Evolutionary conservation across 2,329 filamentous ascomycete species (phyloP).

Genomic region (Metarhizium robertsii): DNA sequence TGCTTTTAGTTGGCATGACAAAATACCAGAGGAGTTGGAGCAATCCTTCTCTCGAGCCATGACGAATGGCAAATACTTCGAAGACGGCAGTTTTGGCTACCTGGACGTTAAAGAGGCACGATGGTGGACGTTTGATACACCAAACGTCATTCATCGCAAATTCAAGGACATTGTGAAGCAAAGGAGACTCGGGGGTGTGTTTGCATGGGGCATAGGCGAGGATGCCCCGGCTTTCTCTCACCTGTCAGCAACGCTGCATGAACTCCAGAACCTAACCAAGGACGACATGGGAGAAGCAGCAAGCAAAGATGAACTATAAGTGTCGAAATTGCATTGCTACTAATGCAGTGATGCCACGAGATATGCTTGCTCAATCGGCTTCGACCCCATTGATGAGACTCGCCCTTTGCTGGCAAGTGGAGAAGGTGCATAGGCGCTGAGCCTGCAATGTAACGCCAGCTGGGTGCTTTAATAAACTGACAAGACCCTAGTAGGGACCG

Average conservation of each 20-base stretch:
- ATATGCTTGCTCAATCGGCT: background rate
- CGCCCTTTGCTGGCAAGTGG: background rate
- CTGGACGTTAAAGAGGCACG: slow-evolving; percentile 49
- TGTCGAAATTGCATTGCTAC: background rate
- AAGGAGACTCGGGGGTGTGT: slow-evolving; percentile 56
- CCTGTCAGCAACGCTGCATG: slow-evolving; percentile 24
- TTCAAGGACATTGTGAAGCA: slow-evolving; percentile 48
- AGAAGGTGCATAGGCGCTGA: too few species aligned
- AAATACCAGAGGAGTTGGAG: slow-evolving; percentile 40
- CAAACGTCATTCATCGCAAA: slow-evolving; percentile 50
- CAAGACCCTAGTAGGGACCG: too few species aligned
- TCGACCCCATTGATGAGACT: background rate
- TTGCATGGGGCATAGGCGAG: slow-evolving; percentile 68
- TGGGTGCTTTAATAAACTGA: too few species aligned
- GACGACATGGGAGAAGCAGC: background rate
- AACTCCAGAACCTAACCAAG: slow-evolving; percentile 10
- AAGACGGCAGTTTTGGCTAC: slow-evolving; percentile 62
- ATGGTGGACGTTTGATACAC: slow-evolving; percentile 70
- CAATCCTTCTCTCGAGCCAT: slow-evolving; percentile 50
- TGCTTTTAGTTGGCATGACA: slow-evolving; percentile 51
- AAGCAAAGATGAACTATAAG: slow-evolving; percentile 22
- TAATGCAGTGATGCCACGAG: background rate
- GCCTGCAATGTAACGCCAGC: too few species aligned
- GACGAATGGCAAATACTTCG: slow-evolving; percentile 35
- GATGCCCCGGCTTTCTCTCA: slow-evolving; percentile 41